These are phyloP conservation scores for Centaurea solstitialis DNA, from an alignment of 129 eudicot species.

Conservation along the genomic window DNA sequence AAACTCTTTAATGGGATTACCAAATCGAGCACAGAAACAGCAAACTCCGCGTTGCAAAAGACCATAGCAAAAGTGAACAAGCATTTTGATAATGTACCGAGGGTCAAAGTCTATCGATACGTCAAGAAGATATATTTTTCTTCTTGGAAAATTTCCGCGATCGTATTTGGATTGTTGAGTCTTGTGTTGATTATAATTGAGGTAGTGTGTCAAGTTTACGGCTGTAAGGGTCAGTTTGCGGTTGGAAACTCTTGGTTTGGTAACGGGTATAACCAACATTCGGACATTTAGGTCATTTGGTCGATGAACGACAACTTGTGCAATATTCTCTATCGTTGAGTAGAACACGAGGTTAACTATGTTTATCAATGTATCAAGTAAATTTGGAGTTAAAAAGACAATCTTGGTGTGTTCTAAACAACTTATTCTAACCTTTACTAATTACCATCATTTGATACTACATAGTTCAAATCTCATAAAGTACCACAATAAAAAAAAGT, in stretches of 20 bases:
- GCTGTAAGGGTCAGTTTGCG: too few relatives aligned
- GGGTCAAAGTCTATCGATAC: constrained; percentile 11
- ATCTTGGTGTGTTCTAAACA: neutral
- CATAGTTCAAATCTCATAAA: neutral
- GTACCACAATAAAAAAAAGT: neutral
- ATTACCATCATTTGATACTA: too few relatives aligned
- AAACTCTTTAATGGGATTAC: constrained; percentile 35
- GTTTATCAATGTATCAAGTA: neutral
- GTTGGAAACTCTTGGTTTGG: neutral
- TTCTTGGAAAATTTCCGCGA: constrained; percentile 10
- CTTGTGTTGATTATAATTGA: too few relatives aligned
- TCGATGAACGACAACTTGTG: neutral
- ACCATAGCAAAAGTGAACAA: constrained; percentile 8
- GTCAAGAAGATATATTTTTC: constrained; percentile 22
- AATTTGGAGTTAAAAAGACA: neutral
- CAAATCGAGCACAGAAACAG: constrained; percentile 1
- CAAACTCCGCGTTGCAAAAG: constrained; percentile 16
- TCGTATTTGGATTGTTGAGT: constrained; percentile 1
- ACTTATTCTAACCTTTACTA: neutral
- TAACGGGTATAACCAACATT: neutral
- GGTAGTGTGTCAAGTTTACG: too few relatives aligned
- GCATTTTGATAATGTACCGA: constrained; percentile 18
- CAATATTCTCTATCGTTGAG: neutral
- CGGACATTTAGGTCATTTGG: constrained; percentile 12
- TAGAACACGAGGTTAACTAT: neutral